A percentile compares a stretch with the other conserved stretches of the same genome.
Conservation (phyloP, 345 rosid species). For the Eucalyptus sp. region DNA sequence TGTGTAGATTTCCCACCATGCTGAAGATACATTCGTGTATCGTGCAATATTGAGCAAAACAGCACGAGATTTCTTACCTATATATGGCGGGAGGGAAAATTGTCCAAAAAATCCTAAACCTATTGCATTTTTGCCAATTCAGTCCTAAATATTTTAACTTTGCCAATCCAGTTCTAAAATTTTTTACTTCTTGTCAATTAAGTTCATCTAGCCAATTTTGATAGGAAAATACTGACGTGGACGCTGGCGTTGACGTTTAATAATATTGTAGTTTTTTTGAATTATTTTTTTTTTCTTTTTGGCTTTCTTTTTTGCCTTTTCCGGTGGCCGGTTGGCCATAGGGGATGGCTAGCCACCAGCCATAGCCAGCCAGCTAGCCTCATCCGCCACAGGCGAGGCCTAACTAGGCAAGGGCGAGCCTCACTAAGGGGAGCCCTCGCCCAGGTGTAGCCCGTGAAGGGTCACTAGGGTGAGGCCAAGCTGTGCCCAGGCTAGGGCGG, state of each 20-base stretch:
- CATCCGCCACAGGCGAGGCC: accelerated
- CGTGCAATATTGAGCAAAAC: background rate
- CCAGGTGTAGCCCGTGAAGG: accelerated
- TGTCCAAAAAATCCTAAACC: too few species aligned
- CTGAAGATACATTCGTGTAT: background rate
- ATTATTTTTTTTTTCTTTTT: too few species aligned
- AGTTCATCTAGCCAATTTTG: too few species aligned
- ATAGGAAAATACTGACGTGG: accelerated
- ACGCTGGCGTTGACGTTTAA: accelerated
- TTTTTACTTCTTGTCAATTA: too few species aligned
- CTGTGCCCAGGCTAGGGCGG: accelerated
- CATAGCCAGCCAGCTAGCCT: too few species aligned
- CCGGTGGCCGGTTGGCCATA: accelerated
- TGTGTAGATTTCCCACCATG: background rate
- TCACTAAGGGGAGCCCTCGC: accelerated
- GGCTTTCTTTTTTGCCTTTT: too few species aligned
- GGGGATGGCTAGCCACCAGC: too few species aligned
- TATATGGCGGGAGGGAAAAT: background rate
- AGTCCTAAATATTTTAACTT: too few species aligned
- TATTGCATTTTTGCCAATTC: too few species aligned
- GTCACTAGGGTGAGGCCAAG: accelerated
- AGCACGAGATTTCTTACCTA: background rate
- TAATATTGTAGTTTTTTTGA: too few species aligned
- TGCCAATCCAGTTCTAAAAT: too few species aligned
- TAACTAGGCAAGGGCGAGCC: too few species aligned